Conservation (phyloP, 768 basidiomycete species). For the Rhodotorula graminis region DNA sequence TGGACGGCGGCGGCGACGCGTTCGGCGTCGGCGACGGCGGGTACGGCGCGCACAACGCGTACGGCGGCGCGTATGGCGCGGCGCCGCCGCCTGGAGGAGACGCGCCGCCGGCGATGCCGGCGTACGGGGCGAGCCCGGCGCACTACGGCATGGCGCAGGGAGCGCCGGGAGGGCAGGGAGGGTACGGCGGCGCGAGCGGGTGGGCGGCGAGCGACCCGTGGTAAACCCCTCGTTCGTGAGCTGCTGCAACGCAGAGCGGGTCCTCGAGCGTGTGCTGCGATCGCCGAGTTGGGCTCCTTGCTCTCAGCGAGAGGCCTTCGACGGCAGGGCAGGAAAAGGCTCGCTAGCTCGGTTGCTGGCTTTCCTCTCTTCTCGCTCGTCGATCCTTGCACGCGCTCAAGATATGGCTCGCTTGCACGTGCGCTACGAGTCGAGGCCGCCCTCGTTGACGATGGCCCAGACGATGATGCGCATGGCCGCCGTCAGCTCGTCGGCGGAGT, state of each 20-base stretch:
- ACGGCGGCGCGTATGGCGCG: conserved; percentile 1
- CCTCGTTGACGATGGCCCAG: conserved; percentile 2
- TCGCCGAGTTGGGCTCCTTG: too few relatives aligned
- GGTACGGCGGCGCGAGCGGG: neutral
- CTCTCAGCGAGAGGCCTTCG: too few relatives aligned
- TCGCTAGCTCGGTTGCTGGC: too few relatives aligned
- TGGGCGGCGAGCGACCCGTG: neutral
- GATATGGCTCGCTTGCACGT: too few relatives aligned
- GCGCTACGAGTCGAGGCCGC: too few relatives aligned
- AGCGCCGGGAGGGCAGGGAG: neutral
- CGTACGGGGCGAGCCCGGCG: neutral
- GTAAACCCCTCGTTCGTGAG: neutral
- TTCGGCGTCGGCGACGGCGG: conserved; percentile 12
- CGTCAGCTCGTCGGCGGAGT: conserved; percentile 14
- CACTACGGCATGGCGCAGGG: neutral
- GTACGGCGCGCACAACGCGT: neutral
- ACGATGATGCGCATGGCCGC: neutral
- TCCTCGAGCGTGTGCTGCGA: too few relatives aligned
- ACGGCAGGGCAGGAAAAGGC: too few relatives aligned
- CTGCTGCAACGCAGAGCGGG: too few relatives aligned
- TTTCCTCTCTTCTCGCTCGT: too few relatives aligned
- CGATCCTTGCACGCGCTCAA: too few relatives aligned
- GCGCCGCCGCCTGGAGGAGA: neutral
- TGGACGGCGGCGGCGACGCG: neutral
- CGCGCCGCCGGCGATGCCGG: neutral